phyloP scores from a whole-genome alignment of 2,329 filamentous ascomycete genomes.

The Cladophialophora carrionii region DNA sequence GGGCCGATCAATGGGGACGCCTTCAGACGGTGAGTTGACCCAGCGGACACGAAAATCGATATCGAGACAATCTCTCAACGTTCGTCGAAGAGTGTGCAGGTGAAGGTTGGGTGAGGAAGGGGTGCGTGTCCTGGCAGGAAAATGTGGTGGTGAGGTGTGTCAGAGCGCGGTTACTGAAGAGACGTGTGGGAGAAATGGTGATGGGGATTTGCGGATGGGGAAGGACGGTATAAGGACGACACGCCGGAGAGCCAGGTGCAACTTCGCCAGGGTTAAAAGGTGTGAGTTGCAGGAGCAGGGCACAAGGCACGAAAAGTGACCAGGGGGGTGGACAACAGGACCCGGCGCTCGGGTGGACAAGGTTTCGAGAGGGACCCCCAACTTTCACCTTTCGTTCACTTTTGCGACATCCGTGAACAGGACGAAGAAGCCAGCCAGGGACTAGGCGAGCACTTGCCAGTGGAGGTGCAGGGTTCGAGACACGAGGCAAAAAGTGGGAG shows the following conservation, averaged over 20 bases:
- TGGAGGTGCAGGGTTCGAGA: constrained; percentile 27
- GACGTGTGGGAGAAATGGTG: constrained; percentile 22
- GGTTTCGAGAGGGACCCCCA: constrained; percentile 14
- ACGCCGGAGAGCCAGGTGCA: constrained; percentile 13
- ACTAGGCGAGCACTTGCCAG: constrained; percentile 9
- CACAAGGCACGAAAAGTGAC: constrained; percentile 30
- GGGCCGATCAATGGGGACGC: constrained; percentile 28
- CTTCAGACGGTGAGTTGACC: constrained; percentile 16
- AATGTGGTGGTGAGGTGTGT: constrained; percentile 12
- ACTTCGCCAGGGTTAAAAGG: constrained; percentile 9
- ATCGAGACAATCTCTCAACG: not conserved
- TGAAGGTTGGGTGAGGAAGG: no score
- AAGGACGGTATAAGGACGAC: constrained; percentile 28
- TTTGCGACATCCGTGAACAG: constrained; percentile 2
- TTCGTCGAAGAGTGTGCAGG: constrained; percentile 6
- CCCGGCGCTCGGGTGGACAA: constrained; percentile 20
- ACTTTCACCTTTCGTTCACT: not conserved
- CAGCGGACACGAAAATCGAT: not conserved
- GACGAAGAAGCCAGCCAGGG: constrained; percentile 15
- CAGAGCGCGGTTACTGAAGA: constrained; percentile 17
- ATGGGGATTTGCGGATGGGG: constrained; percentile 24
- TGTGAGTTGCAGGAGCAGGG: constrained; percentile 23
- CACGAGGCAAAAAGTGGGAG: constrained; percentile 23
- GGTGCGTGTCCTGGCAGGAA: constrained; percentile 8
- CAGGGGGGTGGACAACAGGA: constrained; percentile 14